Evolutionary conservation across 352 stramenopile species (phyloP).

Genomic region (Elongisporangium prolatum): DNA sequence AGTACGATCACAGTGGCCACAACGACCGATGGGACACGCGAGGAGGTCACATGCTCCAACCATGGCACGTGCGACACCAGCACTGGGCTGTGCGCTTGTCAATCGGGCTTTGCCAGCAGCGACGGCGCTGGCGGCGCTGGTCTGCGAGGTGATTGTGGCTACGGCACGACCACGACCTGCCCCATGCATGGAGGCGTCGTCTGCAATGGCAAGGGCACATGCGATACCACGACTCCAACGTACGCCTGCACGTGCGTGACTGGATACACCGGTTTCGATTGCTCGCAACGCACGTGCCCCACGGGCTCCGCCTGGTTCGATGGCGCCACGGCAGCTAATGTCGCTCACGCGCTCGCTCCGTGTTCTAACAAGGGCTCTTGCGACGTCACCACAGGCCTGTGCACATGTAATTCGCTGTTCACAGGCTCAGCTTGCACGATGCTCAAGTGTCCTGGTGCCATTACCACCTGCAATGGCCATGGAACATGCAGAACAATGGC

Average conservation of each 20-base stretch:
- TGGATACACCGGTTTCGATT: slow-evolving; percentile 57
- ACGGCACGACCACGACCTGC: slow-evolving; percentile 21
- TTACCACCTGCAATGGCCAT: slow-evolving; percentile 50
- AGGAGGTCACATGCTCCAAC: slow-evolving; percentile 84
- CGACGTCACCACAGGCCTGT: slow-evolving; percentile 44
- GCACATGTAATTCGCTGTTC: slow-evolving; percentile 66
- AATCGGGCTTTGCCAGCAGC: slow-evolving; percentile 50
- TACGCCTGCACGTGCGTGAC: slow-evolving; percentile 59
- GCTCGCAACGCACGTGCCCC: slow-evolving; percentile 44
- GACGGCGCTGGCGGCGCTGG: slow-evolving; percentile 36
- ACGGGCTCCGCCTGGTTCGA: slow-evolving; percentile 66
- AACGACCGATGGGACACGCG: slow-evolving; percentile 32
- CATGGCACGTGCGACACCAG: slow-evolving; percentile 52
- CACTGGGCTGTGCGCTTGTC: slow-evolving; percentile 70
- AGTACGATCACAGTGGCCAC: slow-evolving; percentile 7
- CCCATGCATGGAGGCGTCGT: slow-evolving; percentile 22
- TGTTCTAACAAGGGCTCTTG: slow-evolving; percentile 63
- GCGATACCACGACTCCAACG: slow-evolving; percentile 23
- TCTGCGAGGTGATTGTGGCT: slow-evolving; percentile 45
- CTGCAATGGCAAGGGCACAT: slow-evolving; percentile 48
- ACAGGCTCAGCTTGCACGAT: slow-evolving; percentile 72
- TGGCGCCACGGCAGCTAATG: slow-evolving; percentile 41
- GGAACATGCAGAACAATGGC: slow-evolving; percentile 77
- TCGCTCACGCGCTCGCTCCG: slow-evolving; percentile 34
- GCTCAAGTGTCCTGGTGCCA: slow-evolving; percentile 35